Percentiles rank a stretch among this genome's conserved stretches.
These are phyloP conservation scores for Haplosporangium sp. DNA, from an alignment of 371 early-diverging fungal species.

Conservation along the genomic window DNA sequence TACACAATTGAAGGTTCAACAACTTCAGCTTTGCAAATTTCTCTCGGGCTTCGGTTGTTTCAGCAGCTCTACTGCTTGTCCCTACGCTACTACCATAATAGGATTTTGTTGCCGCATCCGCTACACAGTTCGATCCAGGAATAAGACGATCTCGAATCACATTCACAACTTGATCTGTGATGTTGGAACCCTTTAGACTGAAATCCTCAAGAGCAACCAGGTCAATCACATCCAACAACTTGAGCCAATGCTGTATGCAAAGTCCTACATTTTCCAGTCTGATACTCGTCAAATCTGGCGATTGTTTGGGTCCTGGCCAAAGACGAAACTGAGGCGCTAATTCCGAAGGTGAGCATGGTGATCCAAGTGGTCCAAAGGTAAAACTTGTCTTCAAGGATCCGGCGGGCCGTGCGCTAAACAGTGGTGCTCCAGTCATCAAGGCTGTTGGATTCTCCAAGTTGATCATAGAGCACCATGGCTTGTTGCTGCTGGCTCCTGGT, in stretches of 20 bases:
- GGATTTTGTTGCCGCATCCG: no score
- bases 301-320: constrained; percentile 7
- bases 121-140: no score
- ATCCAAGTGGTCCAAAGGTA: background rate
- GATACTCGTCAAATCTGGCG: constrained; percentile 1
- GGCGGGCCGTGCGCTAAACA: no score
- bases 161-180: background rate
- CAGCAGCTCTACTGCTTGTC: no score
- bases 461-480: background rate
- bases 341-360: background rate
- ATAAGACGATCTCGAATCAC: constrained; percentile 3
- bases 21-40: background rate
- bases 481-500: background rate
- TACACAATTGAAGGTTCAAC: background rate
- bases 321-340: background rate
- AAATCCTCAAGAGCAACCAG: background rate
- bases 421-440: no score
- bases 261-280: background rate
- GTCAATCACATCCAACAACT: constrained; percentile 4
- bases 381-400: background rate
- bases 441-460: background rate
- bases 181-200: background rate
- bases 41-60: no score
- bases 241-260: background rate
- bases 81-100: background rate